Evolutionary conservation across 2,329 filamentous ascomycete species (phyloP).

Genomic region (Triangularia setosa): DNA sequence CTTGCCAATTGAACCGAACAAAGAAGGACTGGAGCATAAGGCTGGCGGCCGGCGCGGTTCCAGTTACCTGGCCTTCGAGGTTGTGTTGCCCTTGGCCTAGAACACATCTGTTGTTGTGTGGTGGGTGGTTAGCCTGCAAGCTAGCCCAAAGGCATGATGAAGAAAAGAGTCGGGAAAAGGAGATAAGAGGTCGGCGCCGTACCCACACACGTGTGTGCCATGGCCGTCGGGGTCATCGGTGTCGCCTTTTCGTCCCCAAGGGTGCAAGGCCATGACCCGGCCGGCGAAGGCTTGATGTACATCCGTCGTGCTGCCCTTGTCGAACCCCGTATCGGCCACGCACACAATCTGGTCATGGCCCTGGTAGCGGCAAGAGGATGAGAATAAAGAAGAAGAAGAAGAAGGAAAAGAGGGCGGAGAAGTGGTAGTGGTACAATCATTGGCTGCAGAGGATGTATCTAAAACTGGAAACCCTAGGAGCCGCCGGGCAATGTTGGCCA

Average conservation of each 20-base stretch:
- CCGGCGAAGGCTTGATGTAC: background rate
- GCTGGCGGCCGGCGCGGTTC: constrained; percentile 4
- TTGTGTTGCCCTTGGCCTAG: background rate
- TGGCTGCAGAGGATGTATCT: too few relatives aligned
- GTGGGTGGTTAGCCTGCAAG: too few relatives aligned
- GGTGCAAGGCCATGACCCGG: constrained; percentile 3
- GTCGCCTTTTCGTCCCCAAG: background rate
- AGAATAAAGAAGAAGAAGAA: too few relatives aligned
- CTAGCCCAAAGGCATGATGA: too few relatives aligned
- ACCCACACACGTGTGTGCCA: constrained; percentile 11
- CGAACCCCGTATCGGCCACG: constrained; percentile 12
- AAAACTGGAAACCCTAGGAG: too few relatives aligned
- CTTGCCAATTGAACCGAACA: background rate
- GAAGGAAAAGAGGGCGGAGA: too few relatives aligned
- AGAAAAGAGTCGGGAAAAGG: too few relatives aligned
- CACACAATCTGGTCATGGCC: constrained; percentile 5
- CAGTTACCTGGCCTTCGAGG: background rate
- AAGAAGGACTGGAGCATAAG: constrained; percentile 10
- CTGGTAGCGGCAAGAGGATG: background rate
- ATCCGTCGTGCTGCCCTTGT: background rate
- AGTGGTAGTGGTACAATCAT: too few relatives aligned
- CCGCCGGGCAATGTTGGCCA: too few relatives aligned
- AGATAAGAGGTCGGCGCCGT: background rate
- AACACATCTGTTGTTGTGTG: background rate
- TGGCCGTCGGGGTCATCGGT: constrained; percentile 7